Percentiles rank a stretch among this genome's conserved stretches.
These are phyloP conservation scores for Trametes punicea DNA, from an alignment of 768 basidiomycete species.

Conservation along the genomic window DNA sequence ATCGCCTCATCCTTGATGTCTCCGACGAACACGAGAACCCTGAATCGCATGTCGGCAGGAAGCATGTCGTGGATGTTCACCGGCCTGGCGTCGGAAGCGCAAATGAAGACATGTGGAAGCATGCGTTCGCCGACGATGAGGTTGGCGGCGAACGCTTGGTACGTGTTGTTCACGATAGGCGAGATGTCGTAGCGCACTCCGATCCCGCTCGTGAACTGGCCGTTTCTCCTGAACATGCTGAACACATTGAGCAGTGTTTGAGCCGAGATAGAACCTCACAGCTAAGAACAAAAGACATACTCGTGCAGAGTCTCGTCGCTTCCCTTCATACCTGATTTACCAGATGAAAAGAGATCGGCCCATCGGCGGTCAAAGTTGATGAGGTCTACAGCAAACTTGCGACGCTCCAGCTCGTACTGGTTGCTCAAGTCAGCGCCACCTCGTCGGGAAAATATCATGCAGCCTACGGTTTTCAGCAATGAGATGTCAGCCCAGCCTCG, in stretches of 20 bases:
- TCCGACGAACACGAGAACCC: constrained; percentile 46
- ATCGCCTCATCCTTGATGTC: constrained; percentile 29
- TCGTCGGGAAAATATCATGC: accelerated
- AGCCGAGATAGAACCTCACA: not conserved
- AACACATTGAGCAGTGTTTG: not conserved
- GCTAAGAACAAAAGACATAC: constrained; percentile 26
- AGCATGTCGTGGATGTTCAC: constrained; percentile 51
- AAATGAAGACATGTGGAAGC: constrained; percentile 43
- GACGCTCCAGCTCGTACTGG: constrained; percentile 55
- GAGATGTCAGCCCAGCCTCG: constrained; percentile 45
- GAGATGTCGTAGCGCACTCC: constrained; percentile 48
- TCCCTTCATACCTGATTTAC: constrained; percentile 42
- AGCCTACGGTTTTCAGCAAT: constrained; percentile 43
- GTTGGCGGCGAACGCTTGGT: constrained; percentile 37
- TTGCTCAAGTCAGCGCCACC: not conserved
- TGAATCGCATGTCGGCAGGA: constrained; percentile 46
- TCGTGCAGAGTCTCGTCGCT: constrained; percentile 43
- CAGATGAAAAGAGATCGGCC: constrained; percentile 46
- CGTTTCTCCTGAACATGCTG: constrained; percentile 45
- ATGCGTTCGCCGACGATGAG: constrained; percentile 50
- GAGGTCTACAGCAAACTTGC: constrained; percentile 51
- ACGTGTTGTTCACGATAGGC: constrained; percentile 29
- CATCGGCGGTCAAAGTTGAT: constrained; percentile 53
- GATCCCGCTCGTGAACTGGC: constrained; percentile 45
- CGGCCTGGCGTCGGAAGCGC: constrained; percentile 44